A percentile compares a stretch with the other conserved stretches of the same genome.
These are phyloP conservation scores for Scutellospora calospora DNA, from an alignment of 371 early-diverging fungal genomes.

Conservation along the genomic window DNA sequence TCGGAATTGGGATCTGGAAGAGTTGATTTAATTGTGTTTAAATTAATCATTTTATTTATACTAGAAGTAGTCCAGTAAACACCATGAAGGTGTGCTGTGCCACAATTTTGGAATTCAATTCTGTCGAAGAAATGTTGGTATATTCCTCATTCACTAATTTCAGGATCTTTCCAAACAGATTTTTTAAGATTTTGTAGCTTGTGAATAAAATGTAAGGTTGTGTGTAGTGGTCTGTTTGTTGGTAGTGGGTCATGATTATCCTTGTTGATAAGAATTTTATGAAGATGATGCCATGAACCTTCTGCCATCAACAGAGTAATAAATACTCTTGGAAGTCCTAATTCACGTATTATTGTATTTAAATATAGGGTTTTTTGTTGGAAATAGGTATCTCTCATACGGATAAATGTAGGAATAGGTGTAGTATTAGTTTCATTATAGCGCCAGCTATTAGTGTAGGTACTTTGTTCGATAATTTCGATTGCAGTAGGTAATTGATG, in stretches of 20 bases:
- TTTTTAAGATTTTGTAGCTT: not conserved
- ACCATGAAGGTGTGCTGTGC: constrained; percentile 3
- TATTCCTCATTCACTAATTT: constrained; percentile 22
- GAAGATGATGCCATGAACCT: not conserved
- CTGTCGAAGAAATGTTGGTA: constrained; percentile 9
- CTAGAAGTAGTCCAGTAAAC: not conserved
- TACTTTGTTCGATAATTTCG: constrained; percentile 8
- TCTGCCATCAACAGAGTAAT: not conserved
- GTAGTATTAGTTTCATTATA: constrained; percentile 6
- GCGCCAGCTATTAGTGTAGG: not conserved
- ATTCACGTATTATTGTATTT: not conserved
- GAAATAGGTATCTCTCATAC: constrained; percentile 17
- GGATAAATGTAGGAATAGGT: not conserved
- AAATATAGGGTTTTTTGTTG: not conserved
- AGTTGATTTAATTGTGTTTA: not conserved
- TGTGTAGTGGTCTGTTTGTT: constrained; percentile 1
- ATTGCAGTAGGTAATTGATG: not conserved
- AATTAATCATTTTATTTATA: not conserved
- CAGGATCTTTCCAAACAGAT: not conserved
- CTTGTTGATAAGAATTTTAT: not conserved
- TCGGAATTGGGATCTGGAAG: not conserved
- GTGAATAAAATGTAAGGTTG: constrained; percentile 12
- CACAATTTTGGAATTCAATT: constrained; percentile 32
- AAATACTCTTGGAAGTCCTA: not conserved
- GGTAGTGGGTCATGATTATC: constrained; percentile 12